phyloP scores from a whole-genome alignment of 768 basidiomycete genomes.

The Gelatoporia subvermispora region DNA sequence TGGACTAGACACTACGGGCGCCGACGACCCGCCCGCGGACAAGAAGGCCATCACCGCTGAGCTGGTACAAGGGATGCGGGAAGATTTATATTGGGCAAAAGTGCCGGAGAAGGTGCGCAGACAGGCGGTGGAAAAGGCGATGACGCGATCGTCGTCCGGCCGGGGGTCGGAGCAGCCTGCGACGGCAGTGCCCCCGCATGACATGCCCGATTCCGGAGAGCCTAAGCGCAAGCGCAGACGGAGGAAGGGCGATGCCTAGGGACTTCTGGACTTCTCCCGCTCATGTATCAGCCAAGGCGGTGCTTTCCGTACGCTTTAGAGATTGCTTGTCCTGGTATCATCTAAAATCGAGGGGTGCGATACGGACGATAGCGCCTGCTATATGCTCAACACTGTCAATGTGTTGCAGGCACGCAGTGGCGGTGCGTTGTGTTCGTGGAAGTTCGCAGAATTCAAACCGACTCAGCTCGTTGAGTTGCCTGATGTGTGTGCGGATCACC shows the following conservation, averaged over 20 bases:
- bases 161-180: neutral
- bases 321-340: too few species aligned
- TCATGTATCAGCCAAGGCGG: too few species aligned
- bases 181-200: neutral
- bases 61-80: constrained; percentile 55
- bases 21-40: constrained; percentile 4
- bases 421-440: too few species aligned
- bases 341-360: too few species aligned
- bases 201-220: neutral
- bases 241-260: neutral
- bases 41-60: constrained; percentile 41
- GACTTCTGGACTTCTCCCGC: too few species aligned
- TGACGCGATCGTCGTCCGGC: constrained; percentile 10
- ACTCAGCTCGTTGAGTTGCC: too few species aligned
- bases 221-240: constrained; percentile 4
- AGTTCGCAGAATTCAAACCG: too few species aligned
- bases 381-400: too few species aligned
- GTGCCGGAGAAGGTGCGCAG: constrained; percentile 68
- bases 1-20: constrained; percentile 55
- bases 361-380: too few species aligned
- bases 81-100: constrained; percentile 75
- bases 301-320: too few species aligned
- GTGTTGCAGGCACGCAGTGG: too few species aligned
- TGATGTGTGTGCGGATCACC: too few species aligned
- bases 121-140: constrained; percentile 52